These are phyloP conservation scores for Fusarium sarcochroum DNA, from an alignment of 2,329 filamentous ascomycete genomes.

Conservation along the genomic window DNA sequence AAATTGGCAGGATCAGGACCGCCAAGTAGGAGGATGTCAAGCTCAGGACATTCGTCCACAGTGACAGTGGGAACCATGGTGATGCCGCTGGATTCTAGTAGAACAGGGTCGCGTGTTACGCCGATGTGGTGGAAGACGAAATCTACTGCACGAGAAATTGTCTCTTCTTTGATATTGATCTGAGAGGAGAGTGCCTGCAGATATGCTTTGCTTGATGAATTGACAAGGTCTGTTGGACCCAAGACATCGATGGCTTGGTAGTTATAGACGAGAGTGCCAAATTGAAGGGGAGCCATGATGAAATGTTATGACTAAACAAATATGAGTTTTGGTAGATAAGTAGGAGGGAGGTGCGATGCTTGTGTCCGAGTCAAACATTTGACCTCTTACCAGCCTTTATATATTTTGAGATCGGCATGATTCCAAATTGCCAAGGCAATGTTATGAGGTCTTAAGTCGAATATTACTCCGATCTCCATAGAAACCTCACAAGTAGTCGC, in stretches of 20 bases:
- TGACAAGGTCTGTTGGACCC: conserved; percentile 52
- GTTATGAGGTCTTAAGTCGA: no score
- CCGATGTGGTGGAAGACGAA: conserved; percentile 55
- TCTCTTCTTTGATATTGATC: conserved; percentile 36
- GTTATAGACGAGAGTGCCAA: conserved; percentile 45
- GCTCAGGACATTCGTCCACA: conserved; percentile 53
- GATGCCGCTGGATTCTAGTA: conserved; percentile 19
- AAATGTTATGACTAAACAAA: no score
- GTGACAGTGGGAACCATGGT: conserved; percentile 50
- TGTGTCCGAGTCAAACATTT: not conserved
- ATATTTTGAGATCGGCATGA: not conserved
- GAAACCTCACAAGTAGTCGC: not conserved
- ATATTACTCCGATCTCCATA: not conserved
- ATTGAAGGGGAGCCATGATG: conserved; percentile 30
- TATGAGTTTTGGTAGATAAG: not conserved
- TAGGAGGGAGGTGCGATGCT: not conserved
- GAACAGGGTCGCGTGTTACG: conserved; percentile 49
- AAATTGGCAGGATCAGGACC: conserved; percentile 50
- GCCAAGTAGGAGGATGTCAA: conserved; percentile 56
- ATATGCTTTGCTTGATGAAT: conserved; percentile 42
- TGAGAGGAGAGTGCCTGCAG: conserved; percentile 23
- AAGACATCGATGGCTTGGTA: conserved; percentile 54
- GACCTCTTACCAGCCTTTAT: not conserved
- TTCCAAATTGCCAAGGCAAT: not conserved
- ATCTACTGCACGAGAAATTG: conserved; percentile 46